Evolutionary conservation across 352 stramenopile species (phyloP).

Genomic region (Globisporangium abappressorium): DNA sequence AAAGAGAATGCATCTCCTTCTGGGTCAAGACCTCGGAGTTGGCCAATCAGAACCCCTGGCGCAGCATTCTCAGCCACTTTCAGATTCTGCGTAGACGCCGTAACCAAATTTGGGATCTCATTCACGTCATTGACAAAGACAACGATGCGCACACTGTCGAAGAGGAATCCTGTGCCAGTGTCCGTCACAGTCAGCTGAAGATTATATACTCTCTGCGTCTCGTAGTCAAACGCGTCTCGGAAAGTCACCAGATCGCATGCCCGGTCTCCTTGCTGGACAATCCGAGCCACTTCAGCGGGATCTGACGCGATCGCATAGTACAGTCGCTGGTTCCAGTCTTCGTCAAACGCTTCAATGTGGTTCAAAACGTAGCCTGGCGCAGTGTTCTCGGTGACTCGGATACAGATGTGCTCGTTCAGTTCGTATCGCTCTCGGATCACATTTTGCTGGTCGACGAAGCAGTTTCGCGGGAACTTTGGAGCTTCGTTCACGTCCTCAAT

Average conservation of each 20-base stretch:
- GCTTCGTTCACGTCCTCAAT: slow-evolving; percentile 49
- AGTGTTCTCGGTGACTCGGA: slow-evolving; percentile 36
- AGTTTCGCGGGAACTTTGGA: slow-evolving; percentile 43
- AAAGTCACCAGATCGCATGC: slow-evolving; percentile 36
- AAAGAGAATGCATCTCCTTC: slow-evolving; percentile 48
- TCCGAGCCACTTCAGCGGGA: slow-evolving; percentile 20
- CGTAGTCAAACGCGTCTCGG: slow-evolving; percentile 39
- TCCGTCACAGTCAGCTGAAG: slow-evolving; percentile 47
- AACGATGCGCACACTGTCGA: slow-evolving; percentile 36
- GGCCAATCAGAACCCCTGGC: slow-evolving; percentile 20
- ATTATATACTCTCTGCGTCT: slow-evolving; percentile 30
- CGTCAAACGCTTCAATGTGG: slow-evolving; percentile 29
- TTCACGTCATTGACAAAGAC: slow-evolving; percentile 48
- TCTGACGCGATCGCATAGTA: slow-evolving; percentile 31
- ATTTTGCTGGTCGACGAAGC: slow-evolving; percentile 36
- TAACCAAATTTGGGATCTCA: slow-evolving; percentile 34
- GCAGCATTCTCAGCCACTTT: slow-evolving; percentile 36
- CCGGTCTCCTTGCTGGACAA: slow-evolving; percentile 35
- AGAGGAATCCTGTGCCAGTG: slow-evolving; percentile 40
- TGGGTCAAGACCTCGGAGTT: slow-evolving; percentile 40
- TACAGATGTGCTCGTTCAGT: slow-evolving; percentile 45
- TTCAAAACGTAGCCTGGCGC: slow-evolving; percentile 23
- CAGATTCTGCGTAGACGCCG: slow-evolving; percentile 27
- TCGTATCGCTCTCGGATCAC: slow-evolving; percentile 33
- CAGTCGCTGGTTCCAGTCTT: slow-evolving; percentile 40